Percentiles rank a stretch among this genome's conserved stretches.
Conservation (phyloP, 306 rosid genomes). For the Gillenia trifoliata region DNA sequence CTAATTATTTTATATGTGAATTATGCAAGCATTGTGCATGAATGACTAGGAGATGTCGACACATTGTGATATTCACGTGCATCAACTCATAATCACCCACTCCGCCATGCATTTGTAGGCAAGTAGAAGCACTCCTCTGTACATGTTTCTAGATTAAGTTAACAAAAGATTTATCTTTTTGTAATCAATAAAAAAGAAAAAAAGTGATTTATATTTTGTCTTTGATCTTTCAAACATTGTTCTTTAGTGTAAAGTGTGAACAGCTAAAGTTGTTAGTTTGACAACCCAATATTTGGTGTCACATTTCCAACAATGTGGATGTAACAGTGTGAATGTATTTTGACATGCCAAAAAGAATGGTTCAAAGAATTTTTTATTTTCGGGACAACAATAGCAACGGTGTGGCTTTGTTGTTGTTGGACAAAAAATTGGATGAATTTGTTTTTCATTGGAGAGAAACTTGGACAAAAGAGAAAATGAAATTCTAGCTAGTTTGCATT, state of each 20-base stretch:
- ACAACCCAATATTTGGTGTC: neutral
- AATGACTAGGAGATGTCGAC: accelerated
- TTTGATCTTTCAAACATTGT: neutral
- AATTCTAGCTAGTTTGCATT: neutral
- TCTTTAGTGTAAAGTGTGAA: neutral
- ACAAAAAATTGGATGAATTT: neutral
- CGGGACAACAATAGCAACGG: neutral
- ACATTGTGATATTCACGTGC: neutral
- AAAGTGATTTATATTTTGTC: neutral
- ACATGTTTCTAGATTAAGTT: neutral
- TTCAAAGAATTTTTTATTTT: neutral
- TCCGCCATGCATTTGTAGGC: neutral
- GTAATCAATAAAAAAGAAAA: neutral
- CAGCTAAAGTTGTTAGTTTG: neutral
- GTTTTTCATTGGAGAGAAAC: neutral
- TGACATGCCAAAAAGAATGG: neutral
- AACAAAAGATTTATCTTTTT: neutral
- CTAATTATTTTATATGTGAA: neutral
- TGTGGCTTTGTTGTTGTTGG: neutral
- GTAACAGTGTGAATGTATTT: neutral
- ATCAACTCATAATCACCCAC: neutral
- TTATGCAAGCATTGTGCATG: neutral
- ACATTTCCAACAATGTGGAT: neutral
- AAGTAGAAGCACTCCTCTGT: neutral
- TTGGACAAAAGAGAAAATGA: neutral